Conservation (phyloP, 208 protist genomes). For the Strigomonas oncopelti region DNA sequence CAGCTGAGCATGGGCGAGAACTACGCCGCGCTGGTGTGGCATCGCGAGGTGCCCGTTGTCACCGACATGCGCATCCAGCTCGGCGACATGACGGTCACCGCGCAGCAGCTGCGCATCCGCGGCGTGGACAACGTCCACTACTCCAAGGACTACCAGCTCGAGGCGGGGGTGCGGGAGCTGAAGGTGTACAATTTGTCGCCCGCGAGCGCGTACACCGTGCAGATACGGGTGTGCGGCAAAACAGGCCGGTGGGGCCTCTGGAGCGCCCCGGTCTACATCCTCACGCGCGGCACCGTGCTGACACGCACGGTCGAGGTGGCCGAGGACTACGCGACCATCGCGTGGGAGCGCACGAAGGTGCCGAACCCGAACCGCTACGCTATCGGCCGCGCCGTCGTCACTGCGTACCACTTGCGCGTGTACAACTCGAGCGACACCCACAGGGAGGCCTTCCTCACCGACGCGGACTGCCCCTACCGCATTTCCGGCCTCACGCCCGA, state of each 20-base stretch:
- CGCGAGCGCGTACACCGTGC: slow-evolving; percentile 84
- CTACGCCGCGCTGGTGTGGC: slow-evolving; percentile 87
- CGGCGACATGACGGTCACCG: slow-evolving; percentile 79
- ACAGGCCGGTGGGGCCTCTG: slow-evolving; percentile 87
- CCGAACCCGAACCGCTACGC: slow-evolving; percentile 79
- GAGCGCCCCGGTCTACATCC: slow-evolving; percentile 73
- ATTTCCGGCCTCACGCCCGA: slow-evolving; percentile 77
- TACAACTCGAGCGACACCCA: slow-evolving; percentile 72
- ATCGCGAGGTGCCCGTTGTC: slow-evolving; percentile 44
- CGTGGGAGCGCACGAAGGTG: slow-evolving; percentile 83
- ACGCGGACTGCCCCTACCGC: slow-evolving; percentile 83
- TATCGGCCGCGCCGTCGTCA: slow-evolving; percentile 79
- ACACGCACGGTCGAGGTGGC: slow-evolving; percentile 84
- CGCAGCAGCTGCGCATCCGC: slow-evolving; percentile 87
- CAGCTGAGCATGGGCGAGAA: slow-evolving; percentile 91
- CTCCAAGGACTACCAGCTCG: slow-evolving; percentile 79
- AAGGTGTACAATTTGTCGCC: slow-evolving; percentile 85
- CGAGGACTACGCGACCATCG: slow-evolving; percentile 83
- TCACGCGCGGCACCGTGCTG: slow-evolving; percentile 84
- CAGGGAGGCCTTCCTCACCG: slow-evolving; percentile 81
- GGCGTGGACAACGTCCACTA: slow-evolving; percentile 68
- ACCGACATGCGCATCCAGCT: slow-evolving; percentile 30
- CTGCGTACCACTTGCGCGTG: slow-evolving; percentile 87
- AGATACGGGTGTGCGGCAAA: slow-evolving; percentile 78
- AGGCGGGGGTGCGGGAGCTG: slow-evolving; percentile 73